phyloP scores from a whole-genome alignment of 257 asterid species.

The Solanum virginianum region DNA sequence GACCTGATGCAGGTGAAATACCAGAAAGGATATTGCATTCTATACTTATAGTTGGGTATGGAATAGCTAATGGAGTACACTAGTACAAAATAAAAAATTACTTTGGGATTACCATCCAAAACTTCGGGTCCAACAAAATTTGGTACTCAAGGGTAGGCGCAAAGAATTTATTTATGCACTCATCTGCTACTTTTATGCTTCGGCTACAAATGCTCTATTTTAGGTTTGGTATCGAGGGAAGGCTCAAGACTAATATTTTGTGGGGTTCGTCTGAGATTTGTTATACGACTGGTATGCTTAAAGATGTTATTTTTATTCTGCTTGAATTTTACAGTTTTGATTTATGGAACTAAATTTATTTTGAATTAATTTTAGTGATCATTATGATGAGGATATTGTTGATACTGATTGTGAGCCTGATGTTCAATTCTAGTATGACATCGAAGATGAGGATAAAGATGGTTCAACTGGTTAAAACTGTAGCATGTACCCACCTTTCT shows the following conservation, averaged over 20 bases:
- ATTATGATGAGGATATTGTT: slow-evolving; percentile 23
- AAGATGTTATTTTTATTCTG: neutral
- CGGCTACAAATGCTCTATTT: neutral
- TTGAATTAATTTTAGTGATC: slow-evolving; percentile 8
- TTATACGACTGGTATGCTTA: slow-evolving; percentile 50
- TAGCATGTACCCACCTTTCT: slow-evolving; percentile 29
- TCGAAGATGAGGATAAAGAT: slow-evolving; percentile 40
- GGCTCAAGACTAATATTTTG: neutral
- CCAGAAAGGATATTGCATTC: neutral
- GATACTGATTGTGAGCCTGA: slow-evolving; percentile 6
- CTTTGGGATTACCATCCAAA: neutral
- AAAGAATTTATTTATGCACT: neutral
- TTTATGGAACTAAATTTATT: neutral
- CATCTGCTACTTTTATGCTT: neutral
- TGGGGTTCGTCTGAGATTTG: neutral
- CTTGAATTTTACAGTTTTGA: neutral
- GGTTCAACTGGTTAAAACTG: slow-evolving; percentile 38
- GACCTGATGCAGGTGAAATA: no score
- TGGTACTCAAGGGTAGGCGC: neutral
- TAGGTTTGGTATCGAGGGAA: neutral
- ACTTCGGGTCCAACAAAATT: neutral
- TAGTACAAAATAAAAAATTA: no score
- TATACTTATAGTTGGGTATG: neutral
- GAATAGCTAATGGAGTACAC: no score
- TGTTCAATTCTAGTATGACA: slow-evolving; percentile 16